Percentiles rank a stretch among this genome's conserved stretches.
These are phyloP conservation scores for Fusarium mundagurra DNA, from an alignment of 2,329 filamentous ascomycete species.

Conservation along the genomic window DNA sequence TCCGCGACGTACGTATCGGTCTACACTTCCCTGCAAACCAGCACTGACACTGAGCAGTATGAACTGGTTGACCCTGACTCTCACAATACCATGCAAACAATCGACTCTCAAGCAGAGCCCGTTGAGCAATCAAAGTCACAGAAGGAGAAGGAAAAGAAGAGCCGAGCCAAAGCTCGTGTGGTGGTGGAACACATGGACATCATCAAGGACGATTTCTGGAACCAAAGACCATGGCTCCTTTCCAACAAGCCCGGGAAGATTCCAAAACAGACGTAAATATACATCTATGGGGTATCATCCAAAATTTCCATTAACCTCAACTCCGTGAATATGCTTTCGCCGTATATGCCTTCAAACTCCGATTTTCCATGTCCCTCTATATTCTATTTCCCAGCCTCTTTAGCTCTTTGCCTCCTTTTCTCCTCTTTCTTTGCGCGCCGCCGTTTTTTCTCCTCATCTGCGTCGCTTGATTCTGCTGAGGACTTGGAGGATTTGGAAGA, in stretches of 20 bases:
- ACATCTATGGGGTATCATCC: conserved; percentile 47
- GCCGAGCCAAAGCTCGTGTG: conserved; percentile 80
- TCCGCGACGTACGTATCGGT: conserved; percentile 72
- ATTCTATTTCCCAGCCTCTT: conserved; percentile 35
- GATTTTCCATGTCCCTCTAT: conserved; percentile 7
- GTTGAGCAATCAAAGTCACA: conserved; percentile 78
- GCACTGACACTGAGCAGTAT: conserved; percentile 62
- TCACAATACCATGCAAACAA: conserved; percentile 57
- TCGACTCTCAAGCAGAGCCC: conserved; percentile 62
- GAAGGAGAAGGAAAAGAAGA: conserved; percentile 83
- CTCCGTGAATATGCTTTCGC: conserved; percentile 41
- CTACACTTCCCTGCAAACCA: too few species aligned
- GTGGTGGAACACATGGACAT: conserved; percentile 90
- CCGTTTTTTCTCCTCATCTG: conserved; percentile 58
- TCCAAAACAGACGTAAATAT: conserved; percentile 64
- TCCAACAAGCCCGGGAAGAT: conserved; percentile 78
- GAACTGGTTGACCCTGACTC: conserved; percentile 71
- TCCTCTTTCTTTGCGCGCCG: conserved; percentile 55
- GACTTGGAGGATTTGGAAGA: conserved; percentile 42
- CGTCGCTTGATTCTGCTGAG: conserved; percentile 44
- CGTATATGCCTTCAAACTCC: conserved; percentile 24
- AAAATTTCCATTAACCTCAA: conserved; percentile 39
- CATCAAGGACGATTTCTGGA: conserved; percentile 96
- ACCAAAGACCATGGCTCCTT: conserved; percentile 83
- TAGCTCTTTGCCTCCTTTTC: conserved; percentile 47